Evolutionary conservation across 2,329 filamentous ascomycete species (phyloP).

Genomic region (Lachnellula arida): DNA sequence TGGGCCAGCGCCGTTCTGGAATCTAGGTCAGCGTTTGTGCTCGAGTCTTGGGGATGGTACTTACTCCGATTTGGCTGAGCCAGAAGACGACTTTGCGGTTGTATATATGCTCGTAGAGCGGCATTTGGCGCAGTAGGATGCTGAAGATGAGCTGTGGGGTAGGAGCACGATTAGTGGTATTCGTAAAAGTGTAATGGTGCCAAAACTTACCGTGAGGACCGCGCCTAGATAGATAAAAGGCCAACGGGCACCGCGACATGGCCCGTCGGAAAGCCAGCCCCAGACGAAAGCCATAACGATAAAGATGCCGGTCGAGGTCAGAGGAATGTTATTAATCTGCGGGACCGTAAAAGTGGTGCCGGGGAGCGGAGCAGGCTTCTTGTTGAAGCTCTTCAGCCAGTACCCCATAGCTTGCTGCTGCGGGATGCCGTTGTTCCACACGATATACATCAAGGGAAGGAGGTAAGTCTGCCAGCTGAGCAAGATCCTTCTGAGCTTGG

Average conservation of each 20-base stretch:
- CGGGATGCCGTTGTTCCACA: slow-evolving; percentile 36
- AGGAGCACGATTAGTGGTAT: not conserved
- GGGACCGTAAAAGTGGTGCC: slow-evolving; percentile 29
- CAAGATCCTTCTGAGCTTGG: slow-evolving; percentile 33
- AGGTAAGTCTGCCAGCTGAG: slow-evolving; percentile 38
- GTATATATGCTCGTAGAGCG: slow-evolving; percentile 34
- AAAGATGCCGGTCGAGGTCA: slow-evolving; percentile 33
- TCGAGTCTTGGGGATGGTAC: slow-evolving; percentile 4
- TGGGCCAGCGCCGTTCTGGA: slow-evolving; percentile 33
- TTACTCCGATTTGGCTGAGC: slow-evolving; percentile 35
- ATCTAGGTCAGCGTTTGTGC: slow-evolving; percentile 1
- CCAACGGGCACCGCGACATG: slow-evolving; percentile 32
- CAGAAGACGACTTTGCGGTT: slow-evolving; percentile 37
- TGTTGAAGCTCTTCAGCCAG: slow-evolving; percentile 40
- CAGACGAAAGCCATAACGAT: slow-evolving; percentile 34
- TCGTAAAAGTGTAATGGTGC: not conserved
- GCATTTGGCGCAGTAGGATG: slow-evolving; percentile 33
- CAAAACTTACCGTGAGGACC: slow-evolving; percentile 30
- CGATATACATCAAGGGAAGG: slow-evolving; percentile 33
- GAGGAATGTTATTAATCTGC: slow-evolving; percentile 43
- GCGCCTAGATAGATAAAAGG: slow-evolving; percentile 38
- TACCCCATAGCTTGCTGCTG: slow-evolving; percentile 38
- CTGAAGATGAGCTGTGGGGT: slow-evolving; percentile 29
- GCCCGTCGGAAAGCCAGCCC: slow-evolving; percentile 37
- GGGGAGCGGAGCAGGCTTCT: slow-evolving; percentile 33